A percentile compares a stretch with the other conserved stretches of the same genome.
Conservation (phyloP, 345 rosid genomes). For the Eucalyptus virginea region DNA sequence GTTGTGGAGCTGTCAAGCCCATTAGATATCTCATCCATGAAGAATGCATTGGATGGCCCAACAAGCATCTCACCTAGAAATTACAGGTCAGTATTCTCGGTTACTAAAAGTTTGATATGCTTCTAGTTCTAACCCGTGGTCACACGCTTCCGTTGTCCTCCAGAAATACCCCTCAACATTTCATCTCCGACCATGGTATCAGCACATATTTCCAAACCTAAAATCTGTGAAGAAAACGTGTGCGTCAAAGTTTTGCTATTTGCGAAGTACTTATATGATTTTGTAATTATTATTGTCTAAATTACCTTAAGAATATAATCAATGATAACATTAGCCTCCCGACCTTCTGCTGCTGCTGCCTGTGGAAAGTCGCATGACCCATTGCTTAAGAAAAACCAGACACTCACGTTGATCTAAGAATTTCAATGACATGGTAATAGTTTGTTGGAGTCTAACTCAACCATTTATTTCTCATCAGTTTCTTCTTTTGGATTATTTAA, state of each 20-base stretch:
- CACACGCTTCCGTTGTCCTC: conserved; percentile 30
- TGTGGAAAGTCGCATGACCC: not conserved
- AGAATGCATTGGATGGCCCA: conserved; percentile 51
- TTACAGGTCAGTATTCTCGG: not conserved
- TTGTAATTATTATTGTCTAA: not conserved
- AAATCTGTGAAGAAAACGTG: conserved; percentile 1
- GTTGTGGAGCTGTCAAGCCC: conserved; percentile 82
- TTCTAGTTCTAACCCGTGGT: conserved; percentile 12
- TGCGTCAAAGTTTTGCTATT: not conserved
- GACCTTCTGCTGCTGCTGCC: conserved; percentile 39
- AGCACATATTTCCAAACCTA: conserved; percentile 24
- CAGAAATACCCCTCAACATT: conserved; percentile 34
- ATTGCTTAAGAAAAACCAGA: not conserved
- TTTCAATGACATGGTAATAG: not conserved
- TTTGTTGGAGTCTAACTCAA: not conserved
- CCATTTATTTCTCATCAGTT: not conserved
- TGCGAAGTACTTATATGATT: not conserved
- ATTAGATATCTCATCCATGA: conserved; percentile 79
- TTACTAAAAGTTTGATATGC: not conserved
- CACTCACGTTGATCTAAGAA: not conserved
- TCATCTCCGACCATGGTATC: conserved; percentile 27
- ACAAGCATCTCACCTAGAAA: conserved; percentile 62
- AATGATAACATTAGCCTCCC: conserved; percentile 36
- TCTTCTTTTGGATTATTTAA: not conserved
- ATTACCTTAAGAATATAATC: conserved; percentile 52